Base-by-base conservation (phyloP, 2,329 filamentous ascomycete genomes). In the Chaetomium sp. region DNA sequence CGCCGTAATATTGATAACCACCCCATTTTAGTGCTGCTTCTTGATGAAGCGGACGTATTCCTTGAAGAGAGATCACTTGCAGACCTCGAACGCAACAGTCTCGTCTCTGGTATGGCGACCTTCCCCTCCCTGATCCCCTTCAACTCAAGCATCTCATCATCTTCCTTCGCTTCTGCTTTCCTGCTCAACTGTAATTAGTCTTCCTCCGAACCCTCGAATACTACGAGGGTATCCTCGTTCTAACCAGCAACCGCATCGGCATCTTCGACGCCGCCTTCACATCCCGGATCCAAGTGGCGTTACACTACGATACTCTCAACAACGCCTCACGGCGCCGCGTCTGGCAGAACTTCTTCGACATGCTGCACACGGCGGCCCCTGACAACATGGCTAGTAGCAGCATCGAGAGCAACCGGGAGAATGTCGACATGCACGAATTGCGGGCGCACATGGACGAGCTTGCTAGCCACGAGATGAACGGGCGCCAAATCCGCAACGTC, bases 141-240 rank as follows among this genome's bases (percentile, higher is more conserved):
- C 27, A 42, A n/a, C 12, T 1, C 2, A 42, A 9, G 9, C 3
- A 12, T 42, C 40, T n/a, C 6, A 42, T 7, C 6, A 6, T 42
- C 40, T 42, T 14, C 11, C 40, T n/a, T n/a, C n/a, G n/a, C n/a
- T n/a, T n/a, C n/a, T n/a, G n/a, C n/a, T n/a, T n/a, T n/a, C n/a
- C 40, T 42, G 40, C 37, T 9, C 37, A 2, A 40, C 3, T 14
- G 12, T n/a, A n/a, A 11, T 5, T 14, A 36, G 69, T 72, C 0
- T 72, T 73, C 44, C 59, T 72, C 5, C 66, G 71, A 6, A 64
- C 68, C 0, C 60, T 73, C 2, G 70, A 71, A 45, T 71, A 70
- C 52, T 71, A 69, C 53, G 61, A 63, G 5, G 68, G 71, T 6
- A 72, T 72, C 19, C 53, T 72, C 0, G 67, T 72, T 38, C 61